phyloP scores from a whole-genome alignment of 805 yeast species.

The Yarrowia bubula region DNA sequence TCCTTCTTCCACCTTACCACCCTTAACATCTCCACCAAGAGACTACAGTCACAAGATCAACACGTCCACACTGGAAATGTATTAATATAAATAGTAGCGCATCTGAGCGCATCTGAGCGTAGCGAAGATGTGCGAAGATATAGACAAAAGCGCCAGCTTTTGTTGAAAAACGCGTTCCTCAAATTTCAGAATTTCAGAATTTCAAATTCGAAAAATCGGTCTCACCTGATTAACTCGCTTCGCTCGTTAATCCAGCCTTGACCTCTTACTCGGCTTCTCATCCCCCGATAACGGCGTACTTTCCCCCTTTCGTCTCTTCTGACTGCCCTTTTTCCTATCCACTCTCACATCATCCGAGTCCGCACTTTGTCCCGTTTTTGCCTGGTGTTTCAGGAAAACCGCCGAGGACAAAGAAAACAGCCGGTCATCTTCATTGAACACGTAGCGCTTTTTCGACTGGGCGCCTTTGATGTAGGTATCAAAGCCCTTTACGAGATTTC shows the following conservation, averaged over 20 bases:
- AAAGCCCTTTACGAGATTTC: conserved; percentile 89
- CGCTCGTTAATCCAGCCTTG: not conserved
- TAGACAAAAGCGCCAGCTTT: too few relatives aligned
- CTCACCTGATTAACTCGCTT: not conserved
- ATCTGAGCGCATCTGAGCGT: too few relatives aligned
- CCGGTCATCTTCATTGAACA: conserved; percentile 65
- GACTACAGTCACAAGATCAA: too few relatives aligned
- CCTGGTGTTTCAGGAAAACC: conserved; percentile 53
- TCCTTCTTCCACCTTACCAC: too few relatives aligned
- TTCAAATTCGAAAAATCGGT: too few relatives aligned
- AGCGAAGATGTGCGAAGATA: too few relatives aligned
- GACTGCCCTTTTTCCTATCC: conserved; percentile 2
- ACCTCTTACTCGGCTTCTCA: conserved; percentile 9
- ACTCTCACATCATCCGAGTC: conserved; percentile 34
- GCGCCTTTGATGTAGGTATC: conserved; percentile 65
- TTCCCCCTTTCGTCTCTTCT: conserved; percentile 14
- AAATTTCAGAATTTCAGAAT: too few relatives aligned
- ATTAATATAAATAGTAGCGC: too few relatives aligned
- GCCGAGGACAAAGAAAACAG: conserved; percentile 76
- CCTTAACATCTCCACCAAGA: too few relatives aligned
- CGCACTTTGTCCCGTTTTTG: conserved; percentile 35
- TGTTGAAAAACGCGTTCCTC: too few relatives aligned
- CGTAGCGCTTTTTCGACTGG: conserved; percentile 50
- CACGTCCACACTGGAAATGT: too few relatives aligned
- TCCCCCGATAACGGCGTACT: conserved; percentile 11